These are phyloP conservation scores for Rhinocladiella mackenziei DNA, from an alignment of 2,329 filamentous ascomycete genomes.

Conservation along the genomic window DNA sequence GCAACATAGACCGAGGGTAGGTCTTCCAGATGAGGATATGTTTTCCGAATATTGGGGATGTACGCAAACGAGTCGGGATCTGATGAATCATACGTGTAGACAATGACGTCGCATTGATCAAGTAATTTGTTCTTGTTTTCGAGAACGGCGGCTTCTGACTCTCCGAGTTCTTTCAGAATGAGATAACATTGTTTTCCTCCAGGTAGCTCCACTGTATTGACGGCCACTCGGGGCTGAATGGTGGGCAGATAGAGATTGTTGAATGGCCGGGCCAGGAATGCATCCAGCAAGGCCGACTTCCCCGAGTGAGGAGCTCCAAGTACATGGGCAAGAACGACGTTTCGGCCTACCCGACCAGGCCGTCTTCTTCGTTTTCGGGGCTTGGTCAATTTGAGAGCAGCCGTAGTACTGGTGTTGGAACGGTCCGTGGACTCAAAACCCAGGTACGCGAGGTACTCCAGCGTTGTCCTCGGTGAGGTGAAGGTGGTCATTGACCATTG, in stretches of 20 bases:
- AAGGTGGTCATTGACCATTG: conserved; percentile 99
- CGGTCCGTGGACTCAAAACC: conserved; percentile 79
- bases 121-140: conserved; percentile 81
- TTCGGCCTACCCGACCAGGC: conserved; percentile 82
- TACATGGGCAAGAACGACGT: conserved; percentile 91
- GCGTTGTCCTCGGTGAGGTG: conserved; percentile 85
- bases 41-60: conserved; percentile 73
- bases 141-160: conserved; percentile 80
- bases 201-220: conserved; percentile 93
- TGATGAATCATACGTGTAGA: conserved; percentile 94
- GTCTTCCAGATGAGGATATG: conserved; percentile 79
- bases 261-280: conserved; percentile 86
- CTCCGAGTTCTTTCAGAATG: conserved; percentile 90
- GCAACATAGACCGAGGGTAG: conserved; percentile 88
- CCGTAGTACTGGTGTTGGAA: conserved; percentile 70
- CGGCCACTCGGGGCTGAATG: conserved; percentile 87
- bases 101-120: conserved; percentile 87
- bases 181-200: conserved; percentile 96
- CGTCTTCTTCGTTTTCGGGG: conserved; percentile 77
- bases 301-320: conserved; percentile 80
- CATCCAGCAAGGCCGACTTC: conserved; percentile 85
- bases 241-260: conserved; percentile 81
- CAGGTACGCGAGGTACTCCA: conserved; percentile 93
- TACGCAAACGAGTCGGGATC: conserved; percentile 95
- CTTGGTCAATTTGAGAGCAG: conserved; percentile 88